Conservation (phyloP, 768 basidiomycete genomes). For the Asterophora lycoperdoides region DNA sequence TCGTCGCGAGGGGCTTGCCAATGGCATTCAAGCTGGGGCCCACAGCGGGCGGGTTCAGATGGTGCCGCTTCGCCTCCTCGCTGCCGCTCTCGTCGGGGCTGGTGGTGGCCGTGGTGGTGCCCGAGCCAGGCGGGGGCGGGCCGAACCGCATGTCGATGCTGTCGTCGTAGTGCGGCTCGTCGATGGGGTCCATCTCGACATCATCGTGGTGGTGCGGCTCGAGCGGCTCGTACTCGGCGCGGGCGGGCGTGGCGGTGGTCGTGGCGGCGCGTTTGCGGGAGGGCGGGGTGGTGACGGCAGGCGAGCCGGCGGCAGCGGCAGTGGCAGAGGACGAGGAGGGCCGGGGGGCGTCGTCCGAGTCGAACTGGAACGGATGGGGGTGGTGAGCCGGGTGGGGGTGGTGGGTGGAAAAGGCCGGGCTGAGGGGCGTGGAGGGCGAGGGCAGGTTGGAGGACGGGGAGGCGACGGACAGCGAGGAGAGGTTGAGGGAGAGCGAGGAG, state of each 20-base stretch:
- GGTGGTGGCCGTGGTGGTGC: constrained; percentile 17
- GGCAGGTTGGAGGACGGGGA: constrained; percentile 59
- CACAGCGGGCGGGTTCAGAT: constrained; percentile 25
- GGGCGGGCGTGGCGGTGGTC: constrained; percentile 38
- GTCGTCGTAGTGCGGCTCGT: constrained; percentile 47
- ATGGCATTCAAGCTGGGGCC: constrained; percentile 51
- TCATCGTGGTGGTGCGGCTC: constrained; percentile 34
- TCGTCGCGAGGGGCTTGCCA: constrained; percentile 64
- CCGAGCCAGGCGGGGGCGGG: not conserved
- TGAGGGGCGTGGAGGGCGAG: constrained; percentile 59
- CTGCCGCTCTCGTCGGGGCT: constrained; percentile 46
- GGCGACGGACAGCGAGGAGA: constrained; percentile 60
- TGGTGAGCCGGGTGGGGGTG: too few relatives aligned
- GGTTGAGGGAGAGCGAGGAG: constrained; percentile 59
- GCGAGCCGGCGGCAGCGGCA: constrained; percentile 49
- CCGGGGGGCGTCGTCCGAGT: constrained; percentile 25
- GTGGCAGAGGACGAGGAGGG: constrained; percentile 21
- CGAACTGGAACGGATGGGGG: constrained; percentile 13
- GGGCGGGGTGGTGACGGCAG: constrained; percentile 57
- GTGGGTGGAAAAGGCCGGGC: constrained; percentile 35
- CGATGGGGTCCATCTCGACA: constrained; percentile 30
- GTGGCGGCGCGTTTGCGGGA: constrained; percentile 69
- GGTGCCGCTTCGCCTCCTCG: constrained; percentile 22
- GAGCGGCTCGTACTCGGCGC: constrained; percentile 29
- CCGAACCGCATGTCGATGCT: constrained; percentile 23